Evolutionary conservation across 2,329 filamentous ascomycete species (phyloP).

Genomic region (Aspergillus felis): DNA sequence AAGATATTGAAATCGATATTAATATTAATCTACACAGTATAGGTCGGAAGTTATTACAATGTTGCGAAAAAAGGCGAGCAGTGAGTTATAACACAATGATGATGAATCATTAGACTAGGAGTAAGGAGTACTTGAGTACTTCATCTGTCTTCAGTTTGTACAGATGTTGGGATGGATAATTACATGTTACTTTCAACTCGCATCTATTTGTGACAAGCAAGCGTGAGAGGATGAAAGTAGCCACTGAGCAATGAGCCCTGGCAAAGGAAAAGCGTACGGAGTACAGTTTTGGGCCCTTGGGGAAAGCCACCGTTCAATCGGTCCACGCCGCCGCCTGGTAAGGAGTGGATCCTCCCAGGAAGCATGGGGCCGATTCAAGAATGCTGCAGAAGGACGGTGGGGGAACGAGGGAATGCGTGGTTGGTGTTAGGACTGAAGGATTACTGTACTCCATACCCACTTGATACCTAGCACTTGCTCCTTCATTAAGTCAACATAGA

Average conservation of each 20-base stretch:
- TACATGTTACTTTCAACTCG: not conserved
- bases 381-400: slow-evolving; percentile 6
- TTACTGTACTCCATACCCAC: not conserved
- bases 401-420: slow-evolving; percentile 4
- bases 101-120: not conserved
- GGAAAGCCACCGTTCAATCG: slow-evolving; percentile 14
- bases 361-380: slow-evolving; percentile 9
- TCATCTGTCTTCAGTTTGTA: not conserved
- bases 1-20: slow-evolving; percentile 1
- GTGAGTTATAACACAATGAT: not conserved
- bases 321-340: slow-evolving; percentile 16
- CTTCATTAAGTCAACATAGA: not conserved
- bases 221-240: not conserved
- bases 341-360: slow-evolving; percentile 14
- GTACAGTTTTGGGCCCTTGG: not conserved
- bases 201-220: not conserved
- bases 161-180: not conserved
- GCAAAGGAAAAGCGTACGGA: no score
- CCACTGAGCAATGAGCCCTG: no score
- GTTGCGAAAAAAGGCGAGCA: not conserved
- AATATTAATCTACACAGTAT: not conserved
- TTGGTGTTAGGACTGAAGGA: not conserved
- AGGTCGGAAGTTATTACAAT: not conserved
- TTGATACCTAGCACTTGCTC: not conserved
- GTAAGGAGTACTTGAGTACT: not conserved